phyloP scores from a whole-genome alignment of 106 monocot species.

The Gastrodia elata region DNA sequence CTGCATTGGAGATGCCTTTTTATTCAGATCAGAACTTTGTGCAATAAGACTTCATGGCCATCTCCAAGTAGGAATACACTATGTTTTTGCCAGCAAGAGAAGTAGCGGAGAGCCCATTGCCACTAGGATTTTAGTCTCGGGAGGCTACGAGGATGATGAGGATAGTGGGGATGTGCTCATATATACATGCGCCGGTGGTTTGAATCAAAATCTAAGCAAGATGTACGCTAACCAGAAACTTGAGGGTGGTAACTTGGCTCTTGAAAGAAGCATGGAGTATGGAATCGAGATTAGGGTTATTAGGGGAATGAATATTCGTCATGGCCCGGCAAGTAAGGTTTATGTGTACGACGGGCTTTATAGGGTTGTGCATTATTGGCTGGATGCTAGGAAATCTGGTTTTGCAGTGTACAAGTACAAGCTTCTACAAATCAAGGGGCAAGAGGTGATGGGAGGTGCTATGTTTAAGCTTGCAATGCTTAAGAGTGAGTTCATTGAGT shows the following conservation, averaged over 20 bases:
- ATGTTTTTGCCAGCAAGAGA: constrained; percentile 13
- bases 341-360: constrained; percentile 43
- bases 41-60: constrained; percentile 62
- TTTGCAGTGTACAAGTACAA: constrained; percentile 35
- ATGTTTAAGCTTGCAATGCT: constrained; percentile 17
- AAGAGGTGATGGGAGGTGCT: constrained; percentile 23
- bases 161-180: constrained; percentile 25
- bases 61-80: constrained; percentile 56
- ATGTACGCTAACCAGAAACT: constrained; percentile 21
- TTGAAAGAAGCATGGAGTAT: constrained; percentile 26
- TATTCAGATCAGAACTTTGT: constrained; percentile 59
- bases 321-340: constrained; percentile 14
- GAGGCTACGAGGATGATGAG: constrained; percentile 43
- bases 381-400: constrained; percentile 33
- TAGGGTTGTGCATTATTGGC: constrained; percentile 23
- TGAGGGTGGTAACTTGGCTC: constrained; percentile 26
- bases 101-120: constrained; percentile 25
- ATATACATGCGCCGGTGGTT: constrained; percentile 34
- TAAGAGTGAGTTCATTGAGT: constrained; percentile 25
- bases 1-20: constrained; percentile 47
- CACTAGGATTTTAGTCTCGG: constrained; percentile 41
- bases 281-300: constrained; percentile 38
- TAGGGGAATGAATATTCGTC: constrained; percentile 17
- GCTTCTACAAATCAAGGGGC: constrained; percentile 27
- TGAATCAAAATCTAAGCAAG: constrained; percentile 5